Conservation (phyloP, 495 filamentous ascomycete genomes). For the Talaromyces ruber region DNA sequence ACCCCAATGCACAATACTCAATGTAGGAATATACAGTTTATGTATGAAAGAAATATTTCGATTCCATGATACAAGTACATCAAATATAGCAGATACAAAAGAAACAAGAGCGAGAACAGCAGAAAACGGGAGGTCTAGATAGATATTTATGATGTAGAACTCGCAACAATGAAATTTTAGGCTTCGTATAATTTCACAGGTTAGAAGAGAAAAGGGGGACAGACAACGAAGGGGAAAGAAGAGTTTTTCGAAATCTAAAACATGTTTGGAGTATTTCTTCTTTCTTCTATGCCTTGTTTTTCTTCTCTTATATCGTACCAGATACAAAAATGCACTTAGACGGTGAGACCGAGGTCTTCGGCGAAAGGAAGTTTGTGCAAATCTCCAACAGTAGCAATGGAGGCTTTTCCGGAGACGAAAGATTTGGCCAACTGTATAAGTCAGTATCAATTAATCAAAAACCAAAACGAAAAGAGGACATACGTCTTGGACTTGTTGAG, state of each 20-base stretch:
- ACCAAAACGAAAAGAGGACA: slow-evolving; percentile 26
- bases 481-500: slow-evolving; percentile 81
- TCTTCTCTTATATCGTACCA: not conserved
- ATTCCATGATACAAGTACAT: not conserved
- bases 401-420: slow-evolving; percentile 79
- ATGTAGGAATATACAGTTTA: not conserved
- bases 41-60: not conserved
- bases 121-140: not conserved
- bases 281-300: not conserved
- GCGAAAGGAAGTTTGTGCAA: slow-evolving; percentile 82
- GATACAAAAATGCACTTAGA: slow-evolving; percentile 45
- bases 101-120: not conserved
- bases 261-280: slow-evolving; percentile 12
- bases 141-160: not conserved
- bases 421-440: slow-evolving; percentile 64
- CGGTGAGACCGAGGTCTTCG: slow-evolving; percentile 86
- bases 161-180: not conserved
- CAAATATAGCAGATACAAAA: not conserved
- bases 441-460: slow-evolving; percentile 3
- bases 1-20: too few species aligned
- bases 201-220: not conserved
- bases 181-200: not conserved
- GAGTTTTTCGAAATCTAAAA: not conserved
- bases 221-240: not conserved
- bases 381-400: slow-evolving; percentile 81